Percentiles rank a stretch among this genome's conserved stretches.
Conservation (phyloP, 495 filamentous ascomycete genomes). For the Neurospora sp. region DNA sequence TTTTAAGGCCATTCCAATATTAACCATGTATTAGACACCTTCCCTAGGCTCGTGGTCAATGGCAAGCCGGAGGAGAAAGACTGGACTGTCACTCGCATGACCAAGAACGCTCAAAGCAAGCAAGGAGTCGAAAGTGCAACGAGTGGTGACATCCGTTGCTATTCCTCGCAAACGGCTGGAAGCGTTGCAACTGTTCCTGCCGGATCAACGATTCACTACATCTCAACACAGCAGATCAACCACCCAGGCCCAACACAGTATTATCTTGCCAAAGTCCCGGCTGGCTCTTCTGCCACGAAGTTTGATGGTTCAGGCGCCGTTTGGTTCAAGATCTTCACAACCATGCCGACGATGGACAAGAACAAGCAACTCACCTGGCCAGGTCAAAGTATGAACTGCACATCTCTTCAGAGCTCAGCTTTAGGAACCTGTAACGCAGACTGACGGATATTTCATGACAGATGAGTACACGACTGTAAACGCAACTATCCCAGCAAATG, state of each 20-base stretch:
- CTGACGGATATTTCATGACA: constrained; percentile 4
- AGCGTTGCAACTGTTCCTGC: constrained; percentile 29
- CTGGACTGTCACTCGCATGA: constrained; percentile 33
- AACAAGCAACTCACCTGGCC: constrained; percentile 33
- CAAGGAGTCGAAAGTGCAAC: constrained; percentile 29
- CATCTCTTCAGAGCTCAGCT: not conserved
- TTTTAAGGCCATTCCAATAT: not conserved
- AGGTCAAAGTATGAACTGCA: constrained; percentile 21
- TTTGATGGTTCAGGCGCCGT: constrained; percentile 38
- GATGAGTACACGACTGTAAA: constrained; percentile 28
- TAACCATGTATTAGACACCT: constrained; percentile 22
- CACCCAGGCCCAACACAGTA: constrained; percentile 38
- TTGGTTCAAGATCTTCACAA: constrained; percentile 44
- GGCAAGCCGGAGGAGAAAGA: constrained; percentile 27
- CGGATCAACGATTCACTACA: constrained; percentile 35
- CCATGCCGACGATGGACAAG: constrained; percentile 26
- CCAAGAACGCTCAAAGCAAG: constrained; percentile 31
- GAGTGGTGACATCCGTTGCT: constrained; percentile 38
- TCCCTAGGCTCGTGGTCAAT: constrained; percentile 29
- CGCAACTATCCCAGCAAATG: constrained; percentile 33
- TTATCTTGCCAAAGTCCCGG: constrained; percentile 39
- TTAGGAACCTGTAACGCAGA: not conserved
- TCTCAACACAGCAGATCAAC: constrained; percentile 34
- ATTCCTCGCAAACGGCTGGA: constrained; percentile 27
- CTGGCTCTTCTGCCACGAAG: constrained; percentile 26